Evolutionary conservation across 805 yeast species (phyloP).

Genomic region (Maudiozyma serrabonitensis): DNA sequence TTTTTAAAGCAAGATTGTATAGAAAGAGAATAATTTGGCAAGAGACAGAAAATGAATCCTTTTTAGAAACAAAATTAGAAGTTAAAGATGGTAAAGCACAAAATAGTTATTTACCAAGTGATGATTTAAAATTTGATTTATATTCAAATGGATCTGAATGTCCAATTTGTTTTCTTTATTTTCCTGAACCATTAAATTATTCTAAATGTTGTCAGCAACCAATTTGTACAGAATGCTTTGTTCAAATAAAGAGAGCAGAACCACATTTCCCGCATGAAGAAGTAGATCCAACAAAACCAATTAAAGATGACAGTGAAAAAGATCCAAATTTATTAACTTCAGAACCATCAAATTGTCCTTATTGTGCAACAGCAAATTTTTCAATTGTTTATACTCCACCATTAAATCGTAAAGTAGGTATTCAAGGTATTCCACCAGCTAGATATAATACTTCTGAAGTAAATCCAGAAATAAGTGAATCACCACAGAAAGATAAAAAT

Average conservation of each 20-base stretch:
- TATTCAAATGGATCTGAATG: conserved; percentile 47
- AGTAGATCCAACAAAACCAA: conserved; percentile 21
- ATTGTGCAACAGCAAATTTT: conserved; percentile 79
- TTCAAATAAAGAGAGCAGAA: conserved; percentile 66
- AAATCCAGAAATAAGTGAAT: neutral
- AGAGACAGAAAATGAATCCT: conserved; percentile 51
- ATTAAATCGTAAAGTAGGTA: conserved; percentile 41
- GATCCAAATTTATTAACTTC: conserved; percentile 62
- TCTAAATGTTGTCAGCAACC: conserved; percentile 90
- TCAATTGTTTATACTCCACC: conserved; percentile 78
- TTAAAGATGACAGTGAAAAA: conserved; percentile 22
- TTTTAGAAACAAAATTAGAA: conserved; percentile 41
- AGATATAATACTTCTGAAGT: conserved; percentile 15
- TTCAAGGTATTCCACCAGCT: conserved; percentile 45
- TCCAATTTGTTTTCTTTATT: conserved; percentile 34
- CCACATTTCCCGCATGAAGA: conserved; percentile 78
- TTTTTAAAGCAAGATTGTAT: conserved; percentile 27
- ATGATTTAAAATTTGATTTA: conserved; percentile 42
- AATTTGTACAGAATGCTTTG: conserved; percentile 94
- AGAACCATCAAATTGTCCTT: conserved; percentile 88
- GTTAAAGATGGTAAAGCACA: conserved; percentile 34
- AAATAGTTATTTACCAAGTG: conserved; percentile 21
- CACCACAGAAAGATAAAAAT: neutral
- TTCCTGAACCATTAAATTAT: conserved; percentile 54
- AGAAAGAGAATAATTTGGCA: conserved; percentile 39